phyloP scores from a whole-genome alignment of 75 land plant genomes.

The Ceratopteris richardii region DNA sequence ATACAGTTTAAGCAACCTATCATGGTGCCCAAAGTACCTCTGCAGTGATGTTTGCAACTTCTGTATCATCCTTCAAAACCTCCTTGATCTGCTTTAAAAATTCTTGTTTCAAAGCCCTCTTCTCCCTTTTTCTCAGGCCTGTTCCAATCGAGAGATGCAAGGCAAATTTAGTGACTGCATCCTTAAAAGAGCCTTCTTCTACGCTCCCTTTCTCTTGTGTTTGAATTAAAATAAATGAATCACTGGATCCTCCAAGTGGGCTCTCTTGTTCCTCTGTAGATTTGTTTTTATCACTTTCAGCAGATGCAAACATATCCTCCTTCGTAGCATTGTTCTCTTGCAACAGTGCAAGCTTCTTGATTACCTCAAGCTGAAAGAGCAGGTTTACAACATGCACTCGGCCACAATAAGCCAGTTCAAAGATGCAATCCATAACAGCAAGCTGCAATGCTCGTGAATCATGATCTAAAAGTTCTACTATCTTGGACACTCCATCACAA shows the following conservation, averaged over 20 bases:
- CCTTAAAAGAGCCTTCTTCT: conserved; percentile 29
- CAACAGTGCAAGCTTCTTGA: conserved; percentile 35
- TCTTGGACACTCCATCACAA: conserved; percentile 20
- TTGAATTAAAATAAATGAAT: background rate
- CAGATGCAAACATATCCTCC: conserved; percentile 18
- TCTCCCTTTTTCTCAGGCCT: conserved; percentile 57
- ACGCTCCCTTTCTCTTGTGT: too few relatives aligned
- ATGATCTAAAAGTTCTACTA: conserved; percentile 22
- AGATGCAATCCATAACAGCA: conserved; percentile 29
- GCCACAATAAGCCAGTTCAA: conserved; percentile 59
- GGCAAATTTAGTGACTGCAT: conserved; percentile 53
- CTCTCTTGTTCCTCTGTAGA: background rate
- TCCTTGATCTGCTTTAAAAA: conserved; percentile 36
- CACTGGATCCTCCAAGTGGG: too few relatives aligned
- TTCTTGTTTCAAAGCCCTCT: conserved; percentile 45
- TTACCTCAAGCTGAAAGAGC: conserved; percentile 35
- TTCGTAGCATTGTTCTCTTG: conserved; percentile 45
- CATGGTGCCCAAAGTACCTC: conserved; percentile 59
- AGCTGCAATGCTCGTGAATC: conserved; percentile 14
- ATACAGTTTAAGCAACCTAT: background rate
- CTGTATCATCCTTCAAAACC: conserved; percentile 34
- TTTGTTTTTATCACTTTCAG: conserved; percentile 1
- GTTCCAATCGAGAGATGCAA: conserved; percentile 59
- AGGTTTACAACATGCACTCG: conserved; percentile 44
- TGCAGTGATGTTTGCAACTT: conserved; percentile 43